Evolutionary conservation across 352 stramenopile genomes (phyloP).

Genomic region (Plasmopara halstedii): DNA sequence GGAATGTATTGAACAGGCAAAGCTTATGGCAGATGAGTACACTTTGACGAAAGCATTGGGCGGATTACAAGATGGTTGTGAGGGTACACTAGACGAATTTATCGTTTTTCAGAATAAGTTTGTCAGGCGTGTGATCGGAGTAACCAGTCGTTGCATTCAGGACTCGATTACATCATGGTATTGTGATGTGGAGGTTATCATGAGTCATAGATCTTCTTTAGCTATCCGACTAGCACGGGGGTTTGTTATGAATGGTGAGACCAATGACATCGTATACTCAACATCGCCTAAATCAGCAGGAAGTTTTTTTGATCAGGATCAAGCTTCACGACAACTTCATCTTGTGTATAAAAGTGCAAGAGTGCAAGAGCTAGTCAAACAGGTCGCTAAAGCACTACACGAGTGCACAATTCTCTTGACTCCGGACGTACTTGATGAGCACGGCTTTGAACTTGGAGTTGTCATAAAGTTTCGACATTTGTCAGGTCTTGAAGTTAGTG

Average conservation of each 20-base stretch:
- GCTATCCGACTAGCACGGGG: slow-evolving; percentile 14
- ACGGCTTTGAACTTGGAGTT: slow-evolving; percentile 5
- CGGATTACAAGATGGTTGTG: slow-evolving; percentile 13
- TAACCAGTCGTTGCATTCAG: slow-evolving; percentile 7
- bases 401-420: slow-evolving; percentile 19
- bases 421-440: neutral
- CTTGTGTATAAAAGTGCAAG: slow-evolving; percentile 11
- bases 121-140: slow-evolving; percentile 29
- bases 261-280: slow-evolving; percentile 17
- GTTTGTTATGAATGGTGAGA: slow-evolving; percentile 37
- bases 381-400: slow-evolving; percentile 22
- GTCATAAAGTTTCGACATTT: slow-evolving; percentile 12
- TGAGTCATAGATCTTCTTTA: neutral
- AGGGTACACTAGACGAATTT: slow-evolving; percentile 36
- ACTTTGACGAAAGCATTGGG: slow-evolving; percentile 38
- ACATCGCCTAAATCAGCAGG: neutral
- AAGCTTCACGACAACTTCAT: slow-evolving; percentile 2
- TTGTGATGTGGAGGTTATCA: slow-evolving; percentile 4
- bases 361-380: slow-evolving; percentile 18
- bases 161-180: slow-evolving; percentile 13
- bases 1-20: slow-evolving; percentile 20
- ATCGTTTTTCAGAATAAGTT: slow-evolving; percentile 31
- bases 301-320: slow-evolving; percentile 8
- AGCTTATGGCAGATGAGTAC: slow-evolving; percentile 41
- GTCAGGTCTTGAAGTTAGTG: slow-evolving; percentile 1